Evolutionary conservation across 371 early-diverging fungal genomes (phyloP), one percentile per base, ranked within the genome.

Genomic region (Apophysomyces sp.): DNA sequence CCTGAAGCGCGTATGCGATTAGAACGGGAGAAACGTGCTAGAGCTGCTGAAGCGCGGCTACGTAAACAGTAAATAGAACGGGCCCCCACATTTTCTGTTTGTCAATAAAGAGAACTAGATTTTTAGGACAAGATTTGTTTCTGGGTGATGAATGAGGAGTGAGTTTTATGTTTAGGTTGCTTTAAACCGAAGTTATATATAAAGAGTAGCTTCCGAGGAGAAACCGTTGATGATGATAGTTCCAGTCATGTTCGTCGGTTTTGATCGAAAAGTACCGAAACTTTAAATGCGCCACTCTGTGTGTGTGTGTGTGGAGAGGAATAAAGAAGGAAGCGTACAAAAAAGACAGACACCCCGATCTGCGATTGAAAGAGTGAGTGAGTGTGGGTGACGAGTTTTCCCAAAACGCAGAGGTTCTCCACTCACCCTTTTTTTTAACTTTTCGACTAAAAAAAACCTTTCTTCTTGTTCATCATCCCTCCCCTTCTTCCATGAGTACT

Each of bases 11-110:
- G 92, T 27, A 84, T 82, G 71, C 78, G 89, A n/a, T 63, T 92
- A 27, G 96, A 95, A 62, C 80, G 94, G 31, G 94, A 95, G 63
- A 86, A 89, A 58, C 71, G 94, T 54, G 91, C 92, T 21, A 76
- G 85, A 66, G 95, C 95, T 0, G 91, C 91, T 8, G 92, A 93
- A 63, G 86, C 90, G 28, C 72, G 92, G 61, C 73, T 89, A 62
- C 58, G 68, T 18, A 44, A 44, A 44, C 11, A 57, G 21, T 32
- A 53, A n/a, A 37, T 11, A 60, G 40, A 24, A 11, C n/a, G 21
- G 11, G 15, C 11, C n/a, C 11, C 11, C 11, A 37, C n/a, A 11
- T 11, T n/a, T 37, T 37, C 11, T n/a, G 5, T 37, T 37, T 37
- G 11, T 13, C 37, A 37, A 37, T n/a, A 37, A 37, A 37, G 37